Base-by-base conservation (phyloP, 1,284 basidiomycete genomes). In the Ganoderma resinaceum region DNA sequence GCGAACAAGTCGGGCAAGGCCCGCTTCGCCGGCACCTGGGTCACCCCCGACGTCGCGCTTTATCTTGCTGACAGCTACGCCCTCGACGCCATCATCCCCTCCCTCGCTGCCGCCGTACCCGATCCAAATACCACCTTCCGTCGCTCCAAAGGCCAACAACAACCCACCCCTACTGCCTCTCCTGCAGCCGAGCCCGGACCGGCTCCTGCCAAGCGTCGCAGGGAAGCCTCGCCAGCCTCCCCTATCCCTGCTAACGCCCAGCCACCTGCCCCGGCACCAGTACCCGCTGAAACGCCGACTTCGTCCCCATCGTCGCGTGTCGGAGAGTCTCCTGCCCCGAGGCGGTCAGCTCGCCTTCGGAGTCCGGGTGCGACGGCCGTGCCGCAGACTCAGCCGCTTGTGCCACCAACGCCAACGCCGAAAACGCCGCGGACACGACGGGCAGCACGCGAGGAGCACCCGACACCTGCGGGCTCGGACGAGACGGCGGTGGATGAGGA, bases 11-110 rank as follows among this genome's bases (percentile, higher is more conserved):
- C 87, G 11, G 88, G 89, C 14, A 89, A 86, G 72, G 87, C 87
- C 75, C 92, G 95, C 72, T 90, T 98, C 62, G 96, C 96, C 20
- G 96, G 96, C 29, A 93, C 91, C 63, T 98, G 96, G 96, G 91
- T 97, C 75, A 87, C 88, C 70, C 86, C 92, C 38, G 81, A 86
- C 5, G 81, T 92, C n/a, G 96, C 96, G 2, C 78, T 89, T 60
- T 79, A 78, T 20, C 84, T 98, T 46, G 89, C 90, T 5, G 82
- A 85, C 18, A 79, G 82, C 37, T 95, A 95, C 74, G 79, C 78
- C n/a, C 83, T 95, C 16, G 82, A 81, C 14, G 79, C 84, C 37
- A 84, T 94, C 73, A 87, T 94, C 68, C 79, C 85, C 59, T 84
- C 88, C 9, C 90, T 98, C 53, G 87, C 92, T 53, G 85, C 88